These are phyloP conservation scores for Juncus inflexus DNA, from an alignment of 176 grass and related monocot species.

Conservation along the genomic window DNA sequence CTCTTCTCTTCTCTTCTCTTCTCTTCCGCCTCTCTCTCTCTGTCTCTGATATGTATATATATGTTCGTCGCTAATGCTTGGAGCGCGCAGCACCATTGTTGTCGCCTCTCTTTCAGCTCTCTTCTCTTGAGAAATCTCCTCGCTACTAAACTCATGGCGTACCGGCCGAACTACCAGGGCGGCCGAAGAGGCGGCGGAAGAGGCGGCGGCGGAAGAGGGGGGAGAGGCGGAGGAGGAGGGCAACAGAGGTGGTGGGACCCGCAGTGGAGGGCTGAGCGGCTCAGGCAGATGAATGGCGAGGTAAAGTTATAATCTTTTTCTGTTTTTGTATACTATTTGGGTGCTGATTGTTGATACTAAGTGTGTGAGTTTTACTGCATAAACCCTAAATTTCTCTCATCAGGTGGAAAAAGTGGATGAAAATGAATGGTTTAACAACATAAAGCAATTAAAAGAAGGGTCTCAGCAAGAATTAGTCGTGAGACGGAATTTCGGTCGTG, in stretches of 20 bases:
- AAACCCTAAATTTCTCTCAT: neutral
- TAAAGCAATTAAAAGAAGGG: constrained; percentile 72
- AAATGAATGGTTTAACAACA: constrained; percentile 79
- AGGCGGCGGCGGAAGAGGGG: constrained; percentile 26
- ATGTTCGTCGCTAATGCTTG: neutral
- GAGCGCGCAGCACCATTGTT: neutral
- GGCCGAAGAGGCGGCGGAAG: constrained; percentile 47
- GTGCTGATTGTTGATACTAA: neutral
- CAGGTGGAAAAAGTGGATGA: constrained; percentile 92
- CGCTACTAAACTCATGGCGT: constrained; percentile 43
- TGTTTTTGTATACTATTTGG: neutral
- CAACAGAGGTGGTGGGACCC: constrained; percentile 95
- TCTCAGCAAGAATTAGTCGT: constrained; percentile 74
- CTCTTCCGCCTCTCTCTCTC: neutral
- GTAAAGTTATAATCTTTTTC: constrained; percentile 23
- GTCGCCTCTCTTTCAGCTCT: neutral
- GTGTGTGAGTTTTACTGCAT: no score
- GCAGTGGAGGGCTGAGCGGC: constrained; percentile 75
- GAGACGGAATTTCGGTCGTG: constrained; percentile 80
- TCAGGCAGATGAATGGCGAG: constrained; percentile 67
- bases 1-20: no score
- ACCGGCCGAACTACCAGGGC: constrained; percentile 48
- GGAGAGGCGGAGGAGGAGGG: constrained; percentile 41
- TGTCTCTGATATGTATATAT: neutral
- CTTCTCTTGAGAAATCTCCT: constrained; percentile 3